Percentiles rank a stretch among this genome's conserved stretches.
Evolutionary conservation across 2,329 filamentous ascomycete genomes (phyloP).

Genomic region (Aspergillus glaucus): DNA sequence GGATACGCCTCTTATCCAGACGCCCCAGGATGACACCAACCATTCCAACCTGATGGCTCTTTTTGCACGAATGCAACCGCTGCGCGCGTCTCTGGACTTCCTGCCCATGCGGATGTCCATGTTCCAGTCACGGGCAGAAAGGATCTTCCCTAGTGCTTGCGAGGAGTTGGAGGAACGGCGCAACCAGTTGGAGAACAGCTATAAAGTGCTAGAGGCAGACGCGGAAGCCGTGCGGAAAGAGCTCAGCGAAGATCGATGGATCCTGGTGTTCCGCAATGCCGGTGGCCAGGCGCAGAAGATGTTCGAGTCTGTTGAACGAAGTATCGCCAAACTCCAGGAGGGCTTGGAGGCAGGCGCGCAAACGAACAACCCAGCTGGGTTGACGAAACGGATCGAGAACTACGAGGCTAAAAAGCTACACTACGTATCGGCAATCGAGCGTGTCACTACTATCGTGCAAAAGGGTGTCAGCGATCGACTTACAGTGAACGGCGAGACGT

Average conservation of each 20-base stretch:
- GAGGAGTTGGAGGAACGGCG: conserved; percentile 76
- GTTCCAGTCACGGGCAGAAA: conserved; percentile 71
- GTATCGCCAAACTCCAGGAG: conserved; percentile 73
- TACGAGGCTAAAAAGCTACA: conserved; percentile 94
- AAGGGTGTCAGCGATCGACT: conserved; percentile 92
- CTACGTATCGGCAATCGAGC: conserved; percentile 87
- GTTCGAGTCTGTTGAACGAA: conserved; percentile 90
- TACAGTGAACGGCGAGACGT: conserved; percentile 91
- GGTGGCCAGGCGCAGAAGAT: conserved; percentile 90
- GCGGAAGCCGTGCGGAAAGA: conserved; percentile 85
- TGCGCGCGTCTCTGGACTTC: conserved; percentile 89
- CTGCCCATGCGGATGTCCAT: conserved; percentile 87
- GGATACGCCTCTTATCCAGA: conserved; percentile 38
- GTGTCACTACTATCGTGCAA: conserved; percentile 86
- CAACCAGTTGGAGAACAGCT: conserved; percentile 70
- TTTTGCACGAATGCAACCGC: conserved; percentile 90
- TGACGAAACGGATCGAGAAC: conserved; percentile 79
- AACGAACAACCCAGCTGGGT: conserved; percentile 60
- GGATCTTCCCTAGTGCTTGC: conserved; percentile 81
- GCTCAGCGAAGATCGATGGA: conserved; percentile 91
- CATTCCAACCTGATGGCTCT: conserved; percentile 79
- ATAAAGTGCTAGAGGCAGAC: conserved; percentile 82
- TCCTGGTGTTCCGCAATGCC: conserved; percentile 89
- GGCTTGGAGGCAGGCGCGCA: conserved; percentile 69
- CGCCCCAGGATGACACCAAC: conserved; percentile 73